These are phyloP conservation scores for Striga hermonthica DNA, from an alignment of 305 asterid genomes.

Conservation along the genomic window DNA sequence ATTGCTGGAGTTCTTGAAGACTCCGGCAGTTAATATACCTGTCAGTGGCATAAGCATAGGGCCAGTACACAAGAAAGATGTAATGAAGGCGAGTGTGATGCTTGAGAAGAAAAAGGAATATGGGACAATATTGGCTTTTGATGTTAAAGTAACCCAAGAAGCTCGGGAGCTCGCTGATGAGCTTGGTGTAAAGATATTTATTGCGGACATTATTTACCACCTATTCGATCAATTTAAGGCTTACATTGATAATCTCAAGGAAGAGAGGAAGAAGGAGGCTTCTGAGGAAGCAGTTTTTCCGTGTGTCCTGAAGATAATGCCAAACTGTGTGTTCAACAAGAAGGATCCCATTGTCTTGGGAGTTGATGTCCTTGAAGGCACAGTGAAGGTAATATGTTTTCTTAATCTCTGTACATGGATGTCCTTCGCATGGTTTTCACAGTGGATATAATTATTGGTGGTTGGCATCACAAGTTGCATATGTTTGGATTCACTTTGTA, in stretches of 20 bases:
- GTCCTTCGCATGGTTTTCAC: neutral
- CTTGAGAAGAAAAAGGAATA: constrained; percentile 96
- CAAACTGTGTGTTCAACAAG: constrained; percentile 80
- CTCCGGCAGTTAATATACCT: constrained; percentile 86
- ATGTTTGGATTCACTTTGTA: neutral
- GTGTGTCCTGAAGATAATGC: constrained; percentile 85
- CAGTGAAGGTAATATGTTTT: constrained; percentile 57
- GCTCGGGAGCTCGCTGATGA: constrained; percentile 95
- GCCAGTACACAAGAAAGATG: constrained; percentile 91
- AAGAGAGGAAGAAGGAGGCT: constrained; percentile 89
- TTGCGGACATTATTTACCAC: constrained; percentile 93
- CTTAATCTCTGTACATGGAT: no score
- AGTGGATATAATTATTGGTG: neutral
- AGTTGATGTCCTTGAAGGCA: constrained; percentile 83
- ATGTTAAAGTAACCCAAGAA: constrained; percentile 89
- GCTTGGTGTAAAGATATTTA: constrained; percentile 77
- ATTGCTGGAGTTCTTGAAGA: constrained; percentile 83
- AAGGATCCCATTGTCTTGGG: constrained; percentile 98
- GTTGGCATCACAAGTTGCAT: neutral
- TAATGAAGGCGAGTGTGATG: constrained; percentile 98
- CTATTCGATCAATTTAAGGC: constrained; percentile 97
- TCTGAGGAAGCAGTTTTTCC: constrained; percentile 97
- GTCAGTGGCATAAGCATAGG: constrained; percentile 98
- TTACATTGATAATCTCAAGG: constrained; percentile 87
- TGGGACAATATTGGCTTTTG: constrained; percentile 91